These are phyloP conservation scores for Rubia peregrina DNA, from an alignment of 305 asterid species.

Conservation along the genomic window DNA sequence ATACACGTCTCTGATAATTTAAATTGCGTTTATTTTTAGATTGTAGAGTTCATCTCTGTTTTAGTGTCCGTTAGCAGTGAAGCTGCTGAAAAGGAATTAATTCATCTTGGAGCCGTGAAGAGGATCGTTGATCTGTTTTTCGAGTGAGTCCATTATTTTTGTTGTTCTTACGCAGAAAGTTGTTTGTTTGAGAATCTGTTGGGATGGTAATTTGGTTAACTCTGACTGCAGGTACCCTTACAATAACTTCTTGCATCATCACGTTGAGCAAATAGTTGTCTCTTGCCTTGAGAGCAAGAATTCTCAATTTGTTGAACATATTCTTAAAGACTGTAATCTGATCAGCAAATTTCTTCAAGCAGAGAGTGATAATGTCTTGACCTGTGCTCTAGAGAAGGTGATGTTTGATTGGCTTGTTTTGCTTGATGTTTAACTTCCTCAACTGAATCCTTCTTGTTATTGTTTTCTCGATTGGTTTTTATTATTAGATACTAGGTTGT, in stretches of 20 bases:
- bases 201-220: constrained; percentile 13
- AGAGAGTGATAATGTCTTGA: constrained; percentile 51
- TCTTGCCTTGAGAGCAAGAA: constrained; percentile 91
- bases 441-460: not conserved
- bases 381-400: constrained; percentile 50
- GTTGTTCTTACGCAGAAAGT: constrained; percentile 3
- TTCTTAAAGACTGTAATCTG: constrained; percentile 74
- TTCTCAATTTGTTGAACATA: constrained; percentile 60
- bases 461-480: constrained; percentile 12
- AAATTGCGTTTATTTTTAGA: constrained; percentile 41
- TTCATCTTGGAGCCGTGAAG: constrained; percentile 68
- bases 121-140: constrained; percentile 67
- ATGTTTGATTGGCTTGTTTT: constrained; percentile 3
- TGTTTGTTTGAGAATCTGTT: not conserved
- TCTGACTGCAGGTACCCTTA: constrained; percentile 61
- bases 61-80: constrained; percentile 69
- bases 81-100: constrained; percentile 84
- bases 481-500: not conserved
- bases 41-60: constrained; percentile 93
- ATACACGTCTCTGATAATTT: not conserved
- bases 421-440: not conserved
- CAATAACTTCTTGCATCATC: constrained; percentile 92
- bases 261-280: constrained; percentile 57
- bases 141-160: constrained; percentile 44
- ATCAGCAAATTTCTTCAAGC: constrained; percentile 75